Percentiles rank a stretch among this genome's conserved stretches.
These are phyloP conservation scores for Calendula officinalis DNA, from an alignment of 129 eudicot genomes.

Conservation along the genomic window DNA sequence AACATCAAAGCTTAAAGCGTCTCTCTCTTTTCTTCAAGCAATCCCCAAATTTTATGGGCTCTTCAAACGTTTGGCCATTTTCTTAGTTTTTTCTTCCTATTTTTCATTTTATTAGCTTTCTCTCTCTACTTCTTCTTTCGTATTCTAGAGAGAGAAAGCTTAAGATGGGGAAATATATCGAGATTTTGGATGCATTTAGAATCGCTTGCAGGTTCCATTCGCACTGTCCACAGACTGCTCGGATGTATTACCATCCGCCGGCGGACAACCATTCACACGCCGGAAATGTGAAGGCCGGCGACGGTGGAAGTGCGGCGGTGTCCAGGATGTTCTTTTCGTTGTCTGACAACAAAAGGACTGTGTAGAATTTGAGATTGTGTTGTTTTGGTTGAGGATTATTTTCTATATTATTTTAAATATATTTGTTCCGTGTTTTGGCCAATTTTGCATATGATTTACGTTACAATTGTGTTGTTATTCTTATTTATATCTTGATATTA, in stretches of 20 bases:
- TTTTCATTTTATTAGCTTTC: neutral
- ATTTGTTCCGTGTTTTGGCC: neutral
- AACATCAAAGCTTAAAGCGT: neutral
- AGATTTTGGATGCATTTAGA: constrained; percentile 72
- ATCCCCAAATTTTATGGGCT: constrained; percentile 37
- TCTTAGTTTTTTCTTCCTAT: neutral
- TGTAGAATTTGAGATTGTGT: neutral
- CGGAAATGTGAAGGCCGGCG: constrained; percentile 13
- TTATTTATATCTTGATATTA: neutral
- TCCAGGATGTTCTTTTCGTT: constrained; percentile 23
- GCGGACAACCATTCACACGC: constrained; percentile 31
- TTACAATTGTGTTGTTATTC: constrained; percentile 4
- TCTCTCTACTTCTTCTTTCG: neutral
- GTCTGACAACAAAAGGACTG: neutral
- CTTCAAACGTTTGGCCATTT: constrained; percentile 34
- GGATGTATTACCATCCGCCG: constrained; percentile 91
- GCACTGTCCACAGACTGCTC: constrained; percentile 92
- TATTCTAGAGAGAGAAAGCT: constrained; percentile 4
- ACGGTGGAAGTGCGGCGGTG: constrained; percentile 19
- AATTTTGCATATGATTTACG: constrained; percentile 15
- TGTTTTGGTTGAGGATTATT: constrained; percentile 4
- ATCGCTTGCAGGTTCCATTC: constrained; percentile 71
- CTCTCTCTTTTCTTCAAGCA: neutral
- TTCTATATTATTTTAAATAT: neutral
- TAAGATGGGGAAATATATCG: constrained; percentile 60